A percentile compares a stretch with the other conserved stretches of the same genome.
These are phyloP conservation scores for Sporothrix dimorphospora DNA, from an alignment of 2,329 filamentous ascomycete genomes.

Conservation along the genomic window DNA sequence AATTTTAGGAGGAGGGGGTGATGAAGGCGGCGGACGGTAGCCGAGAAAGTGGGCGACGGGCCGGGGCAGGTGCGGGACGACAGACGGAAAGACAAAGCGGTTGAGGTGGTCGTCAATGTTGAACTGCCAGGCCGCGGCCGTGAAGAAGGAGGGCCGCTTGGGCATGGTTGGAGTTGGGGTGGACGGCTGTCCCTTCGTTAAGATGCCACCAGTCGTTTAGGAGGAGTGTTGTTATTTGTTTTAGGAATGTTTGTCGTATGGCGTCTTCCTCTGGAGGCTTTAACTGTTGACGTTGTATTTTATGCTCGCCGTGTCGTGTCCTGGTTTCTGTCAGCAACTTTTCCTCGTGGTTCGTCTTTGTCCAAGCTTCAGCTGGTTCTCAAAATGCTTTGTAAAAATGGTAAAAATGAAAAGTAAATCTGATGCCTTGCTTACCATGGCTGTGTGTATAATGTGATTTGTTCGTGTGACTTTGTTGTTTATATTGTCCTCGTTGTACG, in stretches of 20 bases:
- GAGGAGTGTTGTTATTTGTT: background rate
- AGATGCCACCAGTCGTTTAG: background rate
- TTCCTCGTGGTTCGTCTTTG: background rate
- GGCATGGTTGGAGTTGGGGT: background rate
- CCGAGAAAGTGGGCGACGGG: constrained; percentile 71
- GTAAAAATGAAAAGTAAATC: too few species aligned
- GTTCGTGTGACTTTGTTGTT: background rate
- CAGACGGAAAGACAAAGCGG: constrained; percentile 67
- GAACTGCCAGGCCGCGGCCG: constrained; percentile 55
- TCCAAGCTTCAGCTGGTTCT: background rate
- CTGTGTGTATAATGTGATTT: background rate
- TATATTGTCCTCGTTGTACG: background rate
- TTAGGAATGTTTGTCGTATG: background rate
- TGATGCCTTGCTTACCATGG: background rate
- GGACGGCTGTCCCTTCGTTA: background rate
- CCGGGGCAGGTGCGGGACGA: constrained; percentile 65
- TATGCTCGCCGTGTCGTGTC: background rate
- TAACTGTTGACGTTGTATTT: background rate
- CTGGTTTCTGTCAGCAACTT: background rate
- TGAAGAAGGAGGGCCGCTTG: constrained; percentile 7
- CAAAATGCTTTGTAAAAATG: background rate
- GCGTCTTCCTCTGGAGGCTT: background rate
- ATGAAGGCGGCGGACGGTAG: constrained; percentile 48
- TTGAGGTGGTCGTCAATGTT: constrained; percentile 80
- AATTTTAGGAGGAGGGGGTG: constrained; percentile 42